Evolutionary conservation across 1,284 basidiomycete species (phyloP), one percentile per base, ranked within the genome.

Genomic region (Trametes pubescens): DNA sequence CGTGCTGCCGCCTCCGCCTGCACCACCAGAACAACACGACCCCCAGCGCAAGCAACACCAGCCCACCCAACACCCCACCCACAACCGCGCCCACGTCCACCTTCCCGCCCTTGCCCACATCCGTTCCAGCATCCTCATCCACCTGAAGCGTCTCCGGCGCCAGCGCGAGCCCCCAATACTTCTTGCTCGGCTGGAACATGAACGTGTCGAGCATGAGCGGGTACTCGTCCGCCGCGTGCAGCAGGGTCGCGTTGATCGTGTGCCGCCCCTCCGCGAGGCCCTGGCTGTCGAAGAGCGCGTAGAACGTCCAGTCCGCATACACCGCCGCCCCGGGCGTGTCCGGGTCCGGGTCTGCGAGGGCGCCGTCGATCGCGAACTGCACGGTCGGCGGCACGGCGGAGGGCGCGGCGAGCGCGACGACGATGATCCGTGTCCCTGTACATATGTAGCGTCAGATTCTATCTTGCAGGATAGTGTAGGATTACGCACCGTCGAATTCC

Each of bases 31-130:
- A 61, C 5, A 49, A 16, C 16, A 21, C 54, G 9, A 56, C 37
- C 6, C 16, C 56, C 13, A 57, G 16, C 4, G 48, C 47, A 4
- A 62, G 16, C 16, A 63, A 9, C 1, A 34, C 21, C 22, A 63
- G 6, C 38, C 61, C 61, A 9, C 37, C 65, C 22, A 63, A 16
- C n/a, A 49, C 48, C 29, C 61, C 65, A 21, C 65, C 61, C n/a
- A 63, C 54, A 9, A 61, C 55, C 24, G 61, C 61, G 7, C 55
- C 58, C 24, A 58, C 48, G 16, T n/a, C 14, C 22, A 48, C 37
- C 40, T 34, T 51, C 10, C 22, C 13, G 6, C 44, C 34, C 29
- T 32, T 38, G 24, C 4, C 37, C 18, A 24, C 22, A 14, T n/a
- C n/a, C n/a, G 16, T 21, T 3, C 32, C 51, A 13, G 8, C 40